phyloP scores from a whole-genome alignment of 2,329 filamentous ascomycete species.

The Gremmenia infestans region DNA sequence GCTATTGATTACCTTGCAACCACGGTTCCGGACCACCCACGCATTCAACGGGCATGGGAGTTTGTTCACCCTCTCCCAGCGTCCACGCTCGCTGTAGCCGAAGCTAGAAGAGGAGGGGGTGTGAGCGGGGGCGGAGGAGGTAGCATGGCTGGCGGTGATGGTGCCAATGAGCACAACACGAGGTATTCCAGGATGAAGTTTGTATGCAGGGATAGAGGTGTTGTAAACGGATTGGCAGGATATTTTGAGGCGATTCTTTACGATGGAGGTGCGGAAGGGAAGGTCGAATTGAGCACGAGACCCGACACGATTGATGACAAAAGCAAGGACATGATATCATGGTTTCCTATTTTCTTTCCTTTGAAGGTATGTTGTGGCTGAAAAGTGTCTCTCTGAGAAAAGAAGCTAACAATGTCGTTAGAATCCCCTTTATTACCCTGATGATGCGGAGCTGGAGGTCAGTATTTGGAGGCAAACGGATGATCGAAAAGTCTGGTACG shows the following conservation, averaged over 20 bases:
- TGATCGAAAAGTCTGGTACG: conserved; percentile 95
- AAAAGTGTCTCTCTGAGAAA: not conserved
- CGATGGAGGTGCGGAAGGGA: conserved; percentile 43
- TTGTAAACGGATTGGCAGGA: conserved; percentile 85
- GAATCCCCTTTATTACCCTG: conserved; percentile 81
- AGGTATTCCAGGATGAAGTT: conserved; percentile 77
- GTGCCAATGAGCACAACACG: conserved; percentile 86
- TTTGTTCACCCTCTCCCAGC: conserved; percentile 71
- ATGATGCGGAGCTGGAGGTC: conserved; percentile 78
- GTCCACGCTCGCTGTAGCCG: conserved; percentile 48
- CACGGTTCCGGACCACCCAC: conserved; percentile 48
- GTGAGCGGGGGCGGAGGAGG: conserved; percentile 63
- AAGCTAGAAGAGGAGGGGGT: conserved; percentile 57
- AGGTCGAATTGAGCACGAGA: conserved; percentile 85
- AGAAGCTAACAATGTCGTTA: conserved; percentile 36
- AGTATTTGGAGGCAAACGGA: conserved; percentile 97
- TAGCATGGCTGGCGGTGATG: conserved; percentile 68
- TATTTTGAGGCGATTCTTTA: conserved; percentile 99
- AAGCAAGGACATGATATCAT: conserved; percentile 97
- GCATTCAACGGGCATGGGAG: conserved; percentile 75
- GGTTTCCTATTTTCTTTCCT: conserved; percentile 98
- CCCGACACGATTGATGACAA: conserved; percentile 88
- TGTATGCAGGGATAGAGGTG: conserved; percentile 69
- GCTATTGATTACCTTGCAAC: conserved; percentile 82
- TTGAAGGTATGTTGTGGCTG: conserved; percentile 62